Percentiles rank a stretch among this genome's conserved stretches.
Evolutionary conservation across 202 grass and related monocot genomes (phyloP).

Genomic region (Panicum hallii): DNA sequence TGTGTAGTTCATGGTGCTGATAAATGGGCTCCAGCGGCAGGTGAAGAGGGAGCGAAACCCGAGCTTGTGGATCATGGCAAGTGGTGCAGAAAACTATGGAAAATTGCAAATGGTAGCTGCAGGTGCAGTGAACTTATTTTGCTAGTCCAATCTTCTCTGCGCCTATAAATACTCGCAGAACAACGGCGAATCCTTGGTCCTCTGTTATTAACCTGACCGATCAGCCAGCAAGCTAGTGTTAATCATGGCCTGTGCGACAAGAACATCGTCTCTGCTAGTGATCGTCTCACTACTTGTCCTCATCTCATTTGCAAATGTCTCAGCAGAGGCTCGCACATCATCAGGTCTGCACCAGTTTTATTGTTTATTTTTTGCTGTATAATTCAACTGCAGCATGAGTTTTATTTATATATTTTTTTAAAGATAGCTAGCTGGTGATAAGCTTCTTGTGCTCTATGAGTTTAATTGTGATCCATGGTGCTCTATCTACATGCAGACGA

Average conservation of each 20-base stretch:
- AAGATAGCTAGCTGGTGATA: too few species aligned
- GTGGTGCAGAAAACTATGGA: neutral
- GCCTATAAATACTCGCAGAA: neutral
- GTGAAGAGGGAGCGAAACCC: neutral
- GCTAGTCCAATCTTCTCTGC: neutral
- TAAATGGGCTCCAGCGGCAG: neutral
- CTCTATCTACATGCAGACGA: neutral
- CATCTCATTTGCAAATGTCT: neutral
- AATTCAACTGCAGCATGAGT: neutral
- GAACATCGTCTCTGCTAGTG: neutral
- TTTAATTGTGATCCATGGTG: neutral
- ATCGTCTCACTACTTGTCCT: neutral
- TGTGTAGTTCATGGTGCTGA: too few species aligned
- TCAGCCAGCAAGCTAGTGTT: neutral
- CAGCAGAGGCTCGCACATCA: neutral
- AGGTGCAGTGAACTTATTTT: neutral
- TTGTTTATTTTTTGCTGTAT: neutral
- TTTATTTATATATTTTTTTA: neutral
- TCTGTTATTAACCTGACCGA: neutral
- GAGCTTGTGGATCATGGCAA: neutral
- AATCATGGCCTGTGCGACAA: conserved; percentile 5
- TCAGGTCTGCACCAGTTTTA: neutral
- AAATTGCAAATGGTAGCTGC: neutral
- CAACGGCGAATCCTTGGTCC: neutral
- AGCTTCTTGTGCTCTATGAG: neutral